phyloP scores from a whole-genome alignment of 306 rosid species.

The Echinosophora koreensis region DNA sequence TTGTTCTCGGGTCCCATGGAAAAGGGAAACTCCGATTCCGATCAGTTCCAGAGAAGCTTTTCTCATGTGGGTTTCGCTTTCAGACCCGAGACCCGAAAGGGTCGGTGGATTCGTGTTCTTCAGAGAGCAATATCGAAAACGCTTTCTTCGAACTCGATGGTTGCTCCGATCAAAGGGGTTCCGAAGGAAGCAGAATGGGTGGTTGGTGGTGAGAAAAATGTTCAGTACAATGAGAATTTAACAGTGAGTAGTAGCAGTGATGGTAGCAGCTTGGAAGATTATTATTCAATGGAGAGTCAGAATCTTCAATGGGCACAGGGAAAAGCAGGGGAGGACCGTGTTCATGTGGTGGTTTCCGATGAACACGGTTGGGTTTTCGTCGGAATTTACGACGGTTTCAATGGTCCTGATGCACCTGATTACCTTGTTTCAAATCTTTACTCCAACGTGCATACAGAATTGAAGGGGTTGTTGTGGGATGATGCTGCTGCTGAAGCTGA shows the following conservation, averaged over 20 bases:
- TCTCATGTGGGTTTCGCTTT: constrained; percentile 75
- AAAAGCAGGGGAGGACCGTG: constrained; percentile 98
- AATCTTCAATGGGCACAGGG: constrained; percentile 99
- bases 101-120: constrained; percentile 64
- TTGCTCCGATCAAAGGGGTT: constrained; percentile 73
- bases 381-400: constrained; percentile 96
- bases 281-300: constrained; percentile 78
- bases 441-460: constrained; percentile 75
- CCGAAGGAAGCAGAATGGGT: constrained; percentile 84
- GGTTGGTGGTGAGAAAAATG: constrained; percentile 50
- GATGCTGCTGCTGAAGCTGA: constrained; percentile 46
- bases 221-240: constrained; percentile 71
- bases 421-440: constrained; percentile 80
- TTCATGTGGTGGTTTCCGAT: constrained; percentile 95
- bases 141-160: constrained; percentile 60
- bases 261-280: constrained; percentile 88
- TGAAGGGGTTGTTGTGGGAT: constrained; percentile 92
- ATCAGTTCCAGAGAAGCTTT: constrained; percentile 84
- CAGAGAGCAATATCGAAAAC: constrained; percentile 80
- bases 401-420: constrained; percentile 99
- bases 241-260: constrained; percentile 84
- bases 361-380: constrained; percentile 99
- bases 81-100: constrained; percentile 46
- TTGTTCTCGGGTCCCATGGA: constrained; percentile 90
- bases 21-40: constrained; percentile 58